phyloP scores from a whole-genome alignment of 163 green algal genomes.

The Scenedesmus sp. region DNA sequence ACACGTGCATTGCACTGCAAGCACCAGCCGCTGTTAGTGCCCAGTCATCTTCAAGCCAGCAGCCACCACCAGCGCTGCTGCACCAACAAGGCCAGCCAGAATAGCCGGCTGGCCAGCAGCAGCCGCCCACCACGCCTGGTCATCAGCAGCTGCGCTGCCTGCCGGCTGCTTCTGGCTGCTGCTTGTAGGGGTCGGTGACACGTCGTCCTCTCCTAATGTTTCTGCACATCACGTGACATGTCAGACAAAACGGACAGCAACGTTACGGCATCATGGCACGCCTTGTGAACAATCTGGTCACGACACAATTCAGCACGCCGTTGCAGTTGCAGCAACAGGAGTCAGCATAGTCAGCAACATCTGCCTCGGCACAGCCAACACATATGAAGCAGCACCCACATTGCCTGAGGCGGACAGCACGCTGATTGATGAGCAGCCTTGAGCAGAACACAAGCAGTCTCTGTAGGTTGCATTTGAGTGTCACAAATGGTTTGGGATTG shows the following conservation, averaged over 20 bases:
- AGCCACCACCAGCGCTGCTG: not conserved
- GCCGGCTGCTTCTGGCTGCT: conserved; percentile 3
- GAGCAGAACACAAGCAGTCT: not conserved
- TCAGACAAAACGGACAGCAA: not conserved
- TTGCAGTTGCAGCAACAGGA: no score
- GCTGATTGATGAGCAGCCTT: no score
- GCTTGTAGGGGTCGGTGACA: not conserved
- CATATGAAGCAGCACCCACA: no score
- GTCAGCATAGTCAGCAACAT: no score
- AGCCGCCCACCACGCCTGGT: conserved; percentile 22
- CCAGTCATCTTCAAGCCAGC: not conserved
- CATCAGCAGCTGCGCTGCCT: not conserved
- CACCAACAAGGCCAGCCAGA: not conserved
- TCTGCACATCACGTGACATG: not conserved
- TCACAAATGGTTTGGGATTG: not conserved
- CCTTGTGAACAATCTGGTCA: no score
- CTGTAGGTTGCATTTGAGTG: not conserved
- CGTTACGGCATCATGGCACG: not conserved
- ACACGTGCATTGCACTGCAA: no score
- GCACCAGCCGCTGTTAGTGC: not conserved
- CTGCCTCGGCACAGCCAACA: no score
- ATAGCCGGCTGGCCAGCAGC: not conserved
- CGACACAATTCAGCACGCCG: no score
- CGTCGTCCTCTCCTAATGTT: conserved; percentile 31
- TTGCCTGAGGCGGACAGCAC: no score